These are phyloP conservation scores for Globisporangium yorkense DNA, from an alignment of 352 stramenopile species.

Conservation along the genomic window DNA sequence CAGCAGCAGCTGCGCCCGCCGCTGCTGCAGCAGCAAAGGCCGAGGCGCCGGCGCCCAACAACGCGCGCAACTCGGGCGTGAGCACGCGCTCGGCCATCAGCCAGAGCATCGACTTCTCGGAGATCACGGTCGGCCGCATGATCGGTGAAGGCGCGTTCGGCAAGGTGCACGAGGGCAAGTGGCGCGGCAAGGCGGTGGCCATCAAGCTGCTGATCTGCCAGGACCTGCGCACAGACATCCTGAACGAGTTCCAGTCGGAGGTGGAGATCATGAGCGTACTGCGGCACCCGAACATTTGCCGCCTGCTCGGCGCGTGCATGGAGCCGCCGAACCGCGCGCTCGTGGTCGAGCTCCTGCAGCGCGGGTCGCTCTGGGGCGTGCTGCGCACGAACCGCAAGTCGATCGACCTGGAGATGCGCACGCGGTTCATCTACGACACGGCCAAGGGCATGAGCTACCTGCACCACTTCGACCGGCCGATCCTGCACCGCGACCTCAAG, in stretches of 20 bases:
- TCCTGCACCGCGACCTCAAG: slow-evolving; percentile 85
- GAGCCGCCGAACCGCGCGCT: slow-evolving; percentile 91
- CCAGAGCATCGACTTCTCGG: slow-evolving; percentile 56
- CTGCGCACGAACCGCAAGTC: slow-evolving; percentile 62
- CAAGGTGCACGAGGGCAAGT: slow-evolving; percentile 66
- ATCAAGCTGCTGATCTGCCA: slow-evolving; percentile 69
- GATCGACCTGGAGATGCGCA: slow-evolving; percentile 28
- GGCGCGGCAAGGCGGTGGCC: slow-evolving; percentile 54
- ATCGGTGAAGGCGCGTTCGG: slow-evolving; percentile 44
- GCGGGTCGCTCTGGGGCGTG: slow-evolving; percentile 91
- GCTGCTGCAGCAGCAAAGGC: slow-evolving; percentile 5
- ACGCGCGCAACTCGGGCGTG: not conserved
- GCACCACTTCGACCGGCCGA: slow-evolving; percentile 76
- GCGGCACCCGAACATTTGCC: slow-evolving; percentile 94
- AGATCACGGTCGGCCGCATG: slow-evolving; percentile 54
- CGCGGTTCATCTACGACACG: slow-evolving; percentile 64
- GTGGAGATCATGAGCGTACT: slow-evolving; percentile 81
- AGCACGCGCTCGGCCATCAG: slow-evolving; percentile 22
- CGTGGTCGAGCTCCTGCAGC: slow-evolving; percentile 89
- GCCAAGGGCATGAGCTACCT: slow-evolving; percentile 83
- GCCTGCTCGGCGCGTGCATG: slow-evolving; percentile 93
- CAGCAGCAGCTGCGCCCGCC: too few relatives aligned
- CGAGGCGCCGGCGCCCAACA: not conserved
- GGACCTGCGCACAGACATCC: slow-evolving; percentile 51
- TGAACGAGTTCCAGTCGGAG: slow-evolving; percentile 65